Percentiles rank a stretch among this genome's conserved stretches.
These are phyloP conservation scores for Staphylotrichum longicolle DNA, from an alignment of 495 filamentous ascomycete species.

Conservation along the genomic window DNA sequence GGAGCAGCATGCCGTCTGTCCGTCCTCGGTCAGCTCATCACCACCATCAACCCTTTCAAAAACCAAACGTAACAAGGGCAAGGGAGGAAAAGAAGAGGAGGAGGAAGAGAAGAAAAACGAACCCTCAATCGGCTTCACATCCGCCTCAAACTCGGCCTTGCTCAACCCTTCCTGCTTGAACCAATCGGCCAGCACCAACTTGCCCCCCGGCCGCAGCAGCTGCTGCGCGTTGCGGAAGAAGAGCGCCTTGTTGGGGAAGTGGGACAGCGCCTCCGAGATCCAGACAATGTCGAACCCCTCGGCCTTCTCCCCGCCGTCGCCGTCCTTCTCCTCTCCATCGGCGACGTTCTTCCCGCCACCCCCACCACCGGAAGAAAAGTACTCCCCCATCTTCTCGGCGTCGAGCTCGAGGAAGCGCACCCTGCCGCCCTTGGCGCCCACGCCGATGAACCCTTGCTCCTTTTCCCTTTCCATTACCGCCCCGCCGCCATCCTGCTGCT, in stretches of 20 bases:
- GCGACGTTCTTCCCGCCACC: no score
- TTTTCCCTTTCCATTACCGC: not conserved
- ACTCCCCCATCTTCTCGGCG: slow-evolving; percentile 56
- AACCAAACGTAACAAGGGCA: not conserved
- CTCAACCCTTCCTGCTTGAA: slow-evolving; percentile 49
- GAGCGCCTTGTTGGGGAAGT: slow-evolving; percentile 55
- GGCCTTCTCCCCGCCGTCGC: slow-evolving; percentile 6
- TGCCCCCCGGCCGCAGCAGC: slow-evolving; percentile 41
- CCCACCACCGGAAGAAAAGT: slow-evolving; percentile 30
- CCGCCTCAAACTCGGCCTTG: slow-evolving; percentile 42
- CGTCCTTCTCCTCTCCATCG: not conserved
- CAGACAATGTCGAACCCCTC: slow-evolving; percentile 53
- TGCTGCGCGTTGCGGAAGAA: slow-evolving; percentile 51
- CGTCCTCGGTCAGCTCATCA: not conserved
- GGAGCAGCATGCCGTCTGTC: slow-evolving; percentile 56
- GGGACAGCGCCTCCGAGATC: slow-evolving; percentile 59
- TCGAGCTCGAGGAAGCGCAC: slow-evolving; percentile 56
- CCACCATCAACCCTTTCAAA: not conserved
- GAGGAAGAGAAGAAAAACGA: slow-evolving; percentile 8
- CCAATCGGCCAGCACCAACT: slow-evolving; percentile 57
- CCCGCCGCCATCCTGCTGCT: not conserved
- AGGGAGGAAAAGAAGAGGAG: not conserved
- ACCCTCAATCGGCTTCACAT: slow-evolving; percentile 58
- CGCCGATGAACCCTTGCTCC: slow-evolving; percentile 30
- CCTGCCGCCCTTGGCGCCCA: slow-evolving; percentile 38